Evolutionary conservation across 805 yeast genomes (phyloP).

Genomic region (Ogataea nakhonphanomensis): DNA sequence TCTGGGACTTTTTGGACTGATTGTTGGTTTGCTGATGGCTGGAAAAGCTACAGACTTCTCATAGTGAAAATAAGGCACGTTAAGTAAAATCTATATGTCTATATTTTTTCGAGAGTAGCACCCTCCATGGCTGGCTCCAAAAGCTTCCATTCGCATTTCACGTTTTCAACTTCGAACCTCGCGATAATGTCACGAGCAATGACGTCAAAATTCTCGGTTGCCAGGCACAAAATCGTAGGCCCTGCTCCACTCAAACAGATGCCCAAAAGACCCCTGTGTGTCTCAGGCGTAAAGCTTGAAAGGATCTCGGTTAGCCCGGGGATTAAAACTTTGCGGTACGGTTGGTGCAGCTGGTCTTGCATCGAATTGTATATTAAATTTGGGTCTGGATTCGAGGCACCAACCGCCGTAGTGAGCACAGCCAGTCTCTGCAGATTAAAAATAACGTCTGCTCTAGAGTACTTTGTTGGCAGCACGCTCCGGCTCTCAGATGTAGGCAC

Average conservation of each 20-base stretch:
- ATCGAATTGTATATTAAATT: slow-evolving; percentile 86
- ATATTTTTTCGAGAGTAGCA: slow-evolving; percentile 51
- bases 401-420: slow-evolving; percentile 85
- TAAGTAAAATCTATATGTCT: slow-evolving; percentile 3
- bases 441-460: slow-evolving; percentile 76
- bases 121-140: slow-evolving; percentile 88
- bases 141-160: slow-evolving; percentile 77
- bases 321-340: slow-evolving; percentile 87
- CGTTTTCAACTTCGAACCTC: slow-evolving; percentile 61
- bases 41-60: slow-evolving; percentile 85
- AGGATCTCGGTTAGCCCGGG: slow-evolving; percentile 88
- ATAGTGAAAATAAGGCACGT: slow-evolving; percentile 35
- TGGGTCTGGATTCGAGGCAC: slow-evolving; percentile 73
- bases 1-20: slow-evolving; percentile 90
- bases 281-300: slow-evolving; percentile 71
- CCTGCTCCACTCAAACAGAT: slow-evolving; percentile 98
- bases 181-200: slow-evolving; percentile 75
- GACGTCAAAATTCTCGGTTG: slow-evolving; percentile 80
- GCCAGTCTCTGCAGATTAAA: slow-evolving; percentile 94
- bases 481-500: slow-evolving; percentile 90
- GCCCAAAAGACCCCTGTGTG: slow-evolving; percentile 84
- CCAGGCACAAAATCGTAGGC: slow-evolving; percentile 91
- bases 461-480: slow-evolving; percentile 80
- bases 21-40: slow-evolving; percentile 96
- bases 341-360: slow-evolving; percentile 97